phyloP scores from a whole-genome alignment of 176 grass and related monocot species.

The Oryza punctata region DNA sequence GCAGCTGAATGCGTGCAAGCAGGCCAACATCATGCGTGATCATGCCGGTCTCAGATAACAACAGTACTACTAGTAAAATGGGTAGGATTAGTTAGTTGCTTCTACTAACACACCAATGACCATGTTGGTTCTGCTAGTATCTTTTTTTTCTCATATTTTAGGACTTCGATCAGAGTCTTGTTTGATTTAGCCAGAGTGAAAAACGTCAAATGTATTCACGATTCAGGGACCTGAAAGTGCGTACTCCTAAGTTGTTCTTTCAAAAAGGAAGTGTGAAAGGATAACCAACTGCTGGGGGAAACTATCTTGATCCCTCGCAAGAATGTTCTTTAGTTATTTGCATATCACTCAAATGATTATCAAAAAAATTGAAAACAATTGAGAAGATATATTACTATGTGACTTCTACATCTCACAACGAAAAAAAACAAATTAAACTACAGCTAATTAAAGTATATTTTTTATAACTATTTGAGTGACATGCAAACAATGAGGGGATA shows the following conservation, averaged over 20 bases:
- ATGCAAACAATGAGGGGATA: too few species aligned
- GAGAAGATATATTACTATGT: too few species aligned
- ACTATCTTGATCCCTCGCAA: too few species aligned
- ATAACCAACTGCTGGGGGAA: background rate
- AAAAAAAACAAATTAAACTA: too few species aligned
- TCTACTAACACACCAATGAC: background rate
- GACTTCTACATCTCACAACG: too few species aligned
- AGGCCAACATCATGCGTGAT: constrained; percentile 46
- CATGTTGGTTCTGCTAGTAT: background rate
- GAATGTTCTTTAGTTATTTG: too few species aligned
- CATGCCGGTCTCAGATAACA: background rate
- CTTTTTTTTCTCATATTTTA: background rate
- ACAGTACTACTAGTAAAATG: background rate
- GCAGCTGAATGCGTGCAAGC: constrained; percentile 35
- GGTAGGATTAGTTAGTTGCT: background rate
- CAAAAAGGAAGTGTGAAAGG: background rate
- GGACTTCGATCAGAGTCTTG: background rate
- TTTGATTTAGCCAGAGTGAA: background rate
- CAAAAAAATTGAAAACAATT: too few species aligned
- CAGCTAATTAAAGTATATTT: too few species aligned
- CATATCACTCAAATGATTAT: too few species aligned
- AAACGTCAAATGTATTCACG: background rate
- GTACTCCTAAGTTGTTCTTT: background rate
- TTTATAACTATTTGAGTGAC: too few species aligned
- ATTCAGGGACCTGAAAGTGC: background rate